A percentile compares a stretch with the other conserved stretches of the same genome.
These are phyloP conservation scores for Plantago coronopus DNA, from an alignment of 305 asterid species.

Conservation along the genomic window DNA sequence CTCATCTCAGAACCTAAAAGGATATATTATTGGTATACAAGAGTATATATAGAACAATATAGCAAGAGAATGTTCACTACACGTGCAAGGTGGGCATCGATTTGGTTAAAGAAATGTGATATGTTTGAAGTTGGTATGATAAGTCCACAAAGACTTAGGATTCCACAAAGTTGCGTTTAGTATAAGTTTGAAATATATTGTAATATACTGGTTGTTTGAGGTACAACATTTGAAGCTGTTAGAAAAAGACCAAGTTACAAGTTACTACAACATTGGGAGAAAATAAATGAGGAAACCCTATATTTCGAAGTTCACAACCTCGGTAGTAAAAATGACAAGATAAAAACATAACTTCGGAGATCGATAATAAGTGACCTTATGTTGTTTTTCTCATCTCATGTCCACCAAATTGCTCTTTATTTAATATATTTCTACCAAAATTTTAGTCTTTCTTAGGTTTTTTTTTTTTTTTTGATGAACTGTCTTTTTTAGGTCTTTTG, in stretches of 20 bases:
- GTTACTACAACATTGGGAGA: constrained; percentile 5
- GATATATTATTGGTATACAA: too few species aligned
- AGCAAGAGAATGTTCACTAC: too few species aligned
- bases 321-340: constrained; percentile 16
- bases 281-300: constrained; percentile 15
- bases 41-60: too few species aligned
- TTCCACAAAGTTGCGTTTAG: constrained; percentile 6
- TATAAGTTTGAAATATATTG: not conserved
- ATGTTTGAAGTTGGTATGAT: too few species aligned
- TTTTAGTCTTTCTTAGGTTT: too few species aligned
- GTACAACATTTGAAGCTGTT: not conserved
- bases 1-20: too few species aligned
- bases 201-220: not conserved
- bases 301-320: constrained; percentile 20
- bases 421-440: not conserved
- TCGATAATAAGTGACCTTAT: constrained; percentile 11
- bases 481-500: too few species aligned
- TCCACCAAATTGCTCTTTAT: not conserved
- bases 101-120: too few species aligned
- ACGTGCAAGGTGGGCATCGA: too few species aligned
- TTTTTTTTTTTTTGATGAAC: too few species aligned
- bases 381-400: not conserved
- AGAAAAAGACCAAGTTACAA: not conserved
- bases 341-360: constrained; percentile 8
- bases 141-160: constrained; percentile 1